Evolutionary conservation across 208 protist species (phyloP).

Genomic region (Trypanosoma conorhini): DNA sequence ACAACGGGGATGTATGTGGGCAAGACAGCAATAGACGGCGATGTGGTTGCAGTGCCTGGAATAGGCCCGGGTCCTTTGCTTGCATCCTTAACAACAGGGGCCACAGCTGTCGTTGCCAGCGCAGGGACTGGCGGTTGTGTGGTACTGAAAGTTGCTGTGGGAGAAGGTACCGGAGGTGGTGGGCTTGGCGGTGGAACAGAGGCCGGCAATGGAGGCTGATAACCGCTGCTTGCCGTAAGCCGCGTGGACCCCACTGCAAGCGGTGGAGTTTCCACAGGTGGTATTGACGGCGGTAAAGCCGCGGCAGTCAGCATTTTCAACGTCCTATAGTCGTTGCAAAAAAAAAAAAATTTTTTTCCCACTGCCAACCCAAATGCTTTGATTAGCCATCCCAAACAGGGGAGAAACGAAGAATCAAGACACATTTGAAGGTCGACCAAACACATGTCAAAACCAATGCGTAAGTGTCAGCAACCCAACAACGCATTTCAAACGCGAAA

Average conservation of each 20-base stretch:
- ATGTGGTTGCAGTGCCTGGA: constrained; percentile 14
- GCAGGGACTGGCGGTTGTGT: not conserved
- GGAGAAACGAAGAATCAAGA: not conserved
- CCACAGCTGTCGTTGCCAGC: not conserved
- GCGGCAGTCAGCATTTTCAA: not conserved
- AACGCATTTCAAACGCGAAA: not conserved
- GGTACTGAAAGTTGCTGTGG: not conserved
- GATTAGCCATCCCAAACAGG: not conserved
- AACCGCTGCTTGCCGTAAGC: constrained; percentile 5
- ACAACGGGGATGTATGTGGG: constrained; percentile 32
- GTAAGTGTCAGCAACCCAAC: not conserved
- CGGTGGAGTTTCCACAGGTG: constrained; percentile 25
- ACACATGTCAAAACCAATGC: not conserved
- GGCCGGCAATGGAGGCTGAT: constrained; percentile 23
- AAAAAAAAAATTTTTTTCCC: not conserved
- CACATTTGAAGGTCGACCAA: not conserved
- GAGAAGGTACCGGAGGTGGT: constrained; percentile 6
- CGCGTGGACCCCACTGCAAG: constrained; percentile 8
- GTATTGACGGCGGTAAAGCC: constrained; percentile 8
- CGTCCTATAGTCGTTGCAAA: not conserved
- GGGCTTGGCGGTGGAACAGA: constrained; percentile 18
- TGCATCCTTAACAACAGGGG: not conserved
- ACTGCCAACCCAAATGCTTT: not conserved
- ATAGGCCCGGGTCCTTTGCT: not conserved
- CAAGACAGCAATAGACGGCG: not conserved